A percentile compares a stretch with the other conserved stretches of the same genome.
phyloP scores from a whole-genome alignment of 2,329 filamentous ascomycete genomes.

The Cryphonectria japonica region DNA sequence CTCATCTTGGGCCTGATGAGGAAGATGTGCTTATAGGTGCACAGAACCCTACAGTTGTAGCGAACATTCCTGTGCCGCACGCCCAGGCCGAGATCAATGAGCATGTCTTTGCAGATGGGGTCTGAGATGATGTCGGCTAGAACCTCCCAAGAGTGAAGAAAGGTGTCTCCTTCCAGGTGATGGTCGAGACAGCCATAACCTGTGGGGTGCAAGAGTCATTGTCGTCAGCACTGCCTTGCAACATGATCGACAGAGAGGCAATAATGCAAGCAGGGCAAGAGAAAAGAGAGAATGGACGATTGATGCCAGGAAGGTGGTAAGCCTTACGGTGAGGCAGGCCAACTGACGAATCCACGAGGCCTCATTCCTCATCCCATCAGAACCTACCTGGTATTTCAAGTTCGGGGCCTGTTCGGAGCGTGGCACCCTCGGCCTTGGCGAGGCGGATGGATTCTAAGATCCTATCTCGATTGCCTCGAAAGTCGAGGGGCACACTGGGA shows the following conservation, averaged over 20 bases:
- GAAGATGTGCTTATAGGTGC: constrained; percentile 37
- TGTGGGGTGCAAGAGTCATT: not conserved
- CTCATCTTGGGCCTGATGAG: constrained; percentile 36
- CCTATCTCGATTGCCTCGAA: constrained; percentile 63
- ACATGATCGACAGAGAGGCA: too few species aligned
- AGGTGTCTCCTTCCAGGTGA: constrained; percentile 35
- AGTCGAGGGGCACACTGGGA: constrained; percentile 56
- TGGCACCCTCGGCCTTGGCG: constrained; percentile 65
- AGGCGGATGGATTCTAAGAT: constrained; percentile 65
- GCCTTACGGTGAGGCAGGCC: not conserved
- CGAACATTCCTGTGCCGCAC: constrained; percentile 40
- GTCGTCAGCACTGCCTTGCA: not conserved
- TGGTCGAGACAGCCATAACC: constrained; percentile 42
- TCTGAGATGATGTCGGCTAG: constrained; percentile 32
- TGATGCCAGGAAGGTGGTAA: not conserved
- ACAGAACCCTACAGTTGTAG: constrained; percentile 45
- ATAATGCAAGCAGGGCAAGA: not conserved
- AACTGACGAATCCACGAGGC: not conserved
- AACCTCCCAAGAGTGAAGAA: constrained; percentile 33
- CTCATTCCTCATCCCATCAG: not conserved
- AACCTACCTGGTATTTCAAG: constrained; percentile 40
- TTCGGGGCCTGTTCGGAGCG: constrained; percentile 62
- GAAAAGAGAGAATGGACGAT: not conserved
- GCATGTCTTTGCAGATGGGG: constrained; percentile 31
- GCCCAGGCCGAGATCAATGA: constrained; percentile 32